Conservation (phyloP, 169 alveolate genomes). For the Eimeria necatrix region DNA sequence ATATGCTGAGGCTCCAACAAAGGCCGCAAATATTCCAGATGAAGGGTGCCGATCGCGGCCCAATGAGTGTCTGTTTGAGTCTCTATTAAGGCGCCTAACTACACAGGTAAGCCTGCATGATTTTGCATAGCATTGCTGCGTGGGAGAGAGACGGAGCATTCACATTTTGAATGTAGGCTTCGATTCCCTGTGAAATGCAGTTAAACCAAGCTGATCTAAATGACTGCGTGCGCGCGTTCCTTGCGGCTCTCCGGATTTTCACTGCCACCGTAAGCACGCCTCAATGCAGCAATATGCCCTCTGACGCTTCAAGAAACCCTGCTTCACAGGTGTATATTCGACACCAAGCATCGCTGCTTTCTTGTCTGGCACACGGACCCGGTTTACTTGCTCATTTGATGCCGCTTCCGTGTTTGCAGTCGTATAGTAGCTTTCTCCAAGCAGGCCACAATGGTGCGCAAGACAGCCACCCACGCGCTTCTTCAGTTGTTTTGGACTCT, state of each 20-base stretch:
- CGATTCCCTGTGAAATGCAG: not conserved
- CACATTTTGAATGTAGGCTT: not conserved
- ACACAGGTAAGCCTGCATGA: not conserved
- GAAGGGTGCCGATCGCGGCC: not conserved
- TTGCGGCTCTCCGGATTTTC: slow-evolving; percentile 20
- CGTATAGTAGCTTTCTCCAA: no score
- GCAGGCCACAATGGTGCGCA: not conserved
- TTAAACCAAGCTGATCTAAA: slow-evolving; percentile 9
- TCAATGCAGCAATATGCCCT: not conserved
- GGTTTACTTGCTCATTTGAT: no score
- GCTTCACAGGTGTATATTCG: not conserved
- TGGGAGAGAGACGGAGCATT: not conserved
- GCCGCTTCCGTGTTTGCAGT: no score
- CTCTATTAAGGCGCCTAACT: not conserved
- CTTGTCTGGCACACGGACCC: no score
- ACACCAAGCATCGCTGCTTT: no score
- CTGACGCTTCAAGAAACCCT: not conserved
- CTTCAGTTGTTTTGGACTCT: slow-evolving; percentile 4
- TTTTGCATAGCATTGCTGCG: no score
- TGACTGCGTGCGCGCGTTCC: slow-evolving; percentile 46
- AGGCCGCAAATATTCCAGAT: not conserved
- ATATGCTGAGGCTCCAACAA: not conserved
- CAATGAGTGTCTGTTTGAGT: not conserved
- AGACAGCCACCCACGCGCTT: not conserved
- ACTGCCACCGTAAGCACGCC: not conserved